Base-by-base conservation (phyloP, 2,329 filamentous ascomycete genomes). In the Thyridium curvatum region DNA sequence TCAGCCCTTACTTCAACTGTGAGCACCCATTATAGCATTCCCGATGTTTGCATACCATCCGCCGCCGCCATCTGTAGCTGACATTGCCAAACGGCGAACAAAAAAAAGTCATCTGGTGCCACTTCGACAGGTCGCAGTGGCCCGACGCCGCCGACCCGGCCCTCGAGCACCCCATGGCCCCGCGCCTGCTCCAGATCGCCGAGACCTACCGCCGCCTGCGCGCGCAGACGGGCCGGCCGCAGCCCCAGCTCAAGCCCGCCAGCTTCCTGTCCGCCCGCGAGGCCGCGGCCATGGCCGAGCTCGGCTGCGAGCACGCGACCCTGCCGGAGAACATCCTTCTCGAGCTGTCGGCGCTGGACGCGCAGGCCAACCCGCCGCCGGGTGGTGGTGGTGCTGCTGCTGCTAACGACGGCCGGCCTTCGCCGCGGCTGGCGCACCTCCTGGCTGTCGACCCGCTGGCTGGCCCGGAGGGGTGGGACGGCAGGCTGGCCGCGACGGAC, bases 1-100 rank as follows among this genome's bases (percentile, higher is more conserved):
- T 72, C 48, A 71, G 67, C 45, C 69, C 68, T 4, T 72, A 74
- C 40, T 71, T 62, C 38, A 72, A 72, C 41, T 62, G 64, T 64
- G 41, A 39, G 55, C 21, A 26, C n/a, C n/a, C n/a, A n/a, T n/a
- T n/a, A n/a, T n/a, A n/a, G n/a, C n/a, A n/a, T n/a, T n/a, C n/a
- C n/a, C n/a, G n/a, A n/a, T n/a, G n/a, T n/a, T n/a, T n/a, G n/a
- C n/a, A n/a, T n/a, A n/a, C n/a, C n/a, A n/a, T n/a, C n/a, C n/a
- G n/a, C n/a, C n/a, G n/a, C n/a, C n/a, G n/a, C n/a, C n/a, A n/a
- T n/a, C n/a, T n/a, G n/a, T n/a, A n/a, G n/a, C n/a, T n/a, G n/a
- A n/a, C n/a, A n/a, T n/a, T n/a, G n/a, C 34, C 21, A 12, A 15
- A 8, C 14, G 8, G 4, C n/a, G 14, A 10, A 12, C 26, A 18